Base-by-base conservation (phyloP, 768 basidiomycete genomes). In the Naematelia encephala region DNA sequence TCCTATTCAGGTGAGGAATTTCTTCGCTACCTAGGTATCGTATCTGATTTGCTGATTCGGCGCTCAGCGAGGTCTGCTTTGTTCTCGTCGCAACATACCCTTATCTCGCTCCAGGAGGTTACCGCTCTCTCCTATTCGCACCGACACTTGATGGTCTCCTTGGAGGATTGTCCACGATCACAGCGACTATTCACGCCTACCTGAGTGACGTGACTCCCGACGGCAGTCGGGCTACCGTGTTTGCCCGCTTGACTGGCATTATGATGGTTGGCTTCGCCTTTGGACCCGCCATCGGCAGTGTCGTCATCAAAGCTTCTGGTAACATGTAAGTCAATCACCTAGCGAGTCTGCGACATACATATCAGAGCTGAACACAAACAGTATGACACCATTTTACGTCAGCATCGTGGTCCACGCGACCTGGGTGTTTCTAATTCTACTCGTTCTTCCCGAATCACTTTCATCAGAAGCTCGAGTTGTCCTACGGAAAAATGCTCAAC, bases 131-230 rank as follows among this genome's bases (percentile, higher is more conserved):
- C 50, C 78, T 93, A 22, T 73, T 89, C 52, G 88, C 90, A 1
- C 89, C 91, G 0, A 79, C 87, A 13, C 71, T 89, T 3, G 91
- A 94, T 61, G 91, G 91, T 1, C 77, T 87, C 16, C 82, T 87
- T 4, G 91, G 91, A 26, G 89, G 89, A 25, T 88, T 86, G 84
- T 84, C 87, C 5, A 86, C 77, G 42, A 82, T 80, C 73, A 83
- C 72, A 70, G 85, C 77, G 76, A 88, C 83, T 68, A 86, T 81
- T 78, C 85, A 79, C 72, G 89, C 79, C 64, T 73, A 77, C 55
- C 57, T 78, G 13, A 70, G 71, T 0, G 79, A 80, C 57, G 55
- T 65, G 23, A 79, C 79, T 1, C 67, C 72, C 0, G 69, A 72
- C 50, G 50, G 76, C 13, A 66, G 63, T 55, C 62, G 76, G 13